phyloP scores from a whole-genome alignment of 2,329 filamentous ascomycete genomes.

The Trichophyton simii region DNA sequence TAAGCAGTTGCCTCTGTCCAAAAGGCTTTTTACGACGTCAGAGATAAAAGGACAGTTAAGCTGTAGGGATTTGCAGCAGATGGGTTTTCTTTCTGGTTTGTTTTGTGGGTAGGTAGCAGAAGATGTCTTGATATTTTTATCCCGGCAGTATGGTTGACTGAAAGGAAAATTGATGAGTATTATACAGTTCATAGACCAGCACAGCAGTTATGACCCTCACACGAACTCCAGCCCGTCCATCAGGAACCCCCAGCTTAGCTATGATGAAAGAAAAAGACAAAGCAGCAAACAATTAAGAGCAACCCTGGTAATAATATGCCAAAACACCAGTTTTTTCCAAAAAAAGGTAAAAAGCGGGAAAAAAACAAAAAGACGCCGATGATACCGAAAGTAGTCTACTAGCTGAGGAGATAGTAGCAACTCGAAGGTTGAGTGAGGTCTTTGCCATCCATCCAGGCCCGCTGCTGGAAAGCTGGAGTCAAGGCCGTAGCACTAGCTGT shows the following conservation, averaged over 20 bases:
- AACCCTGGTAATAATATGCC: background rate
- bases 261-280: background rate
- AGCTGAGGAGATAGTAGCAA: background rate
- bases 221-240: background rate
- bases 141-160: background rate
- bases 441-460: slow-evolving; percentile 20
- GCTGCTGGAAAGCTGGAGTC: slow-evolving; percentile 13
- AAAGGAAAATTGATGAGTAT: background rate
- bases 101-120: background rate
- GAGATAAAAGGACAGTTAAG: background rate
- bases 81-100: background rate
- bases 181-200: background rate
- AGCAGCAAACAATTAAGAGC: background rate
- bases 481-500: slow-evolving; percentile 12
- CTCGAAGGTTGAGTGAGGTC: slow-evolving; percentile 11
- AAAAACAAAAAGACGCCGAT: too few species aligned
- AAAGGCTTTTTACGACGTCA: slow-evolving; percentile 1
- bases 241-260: background rate
- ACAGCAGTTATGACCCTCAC: background rate
- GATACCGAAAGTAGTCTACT: background rate
- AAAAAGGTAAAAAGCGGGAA: background rate
- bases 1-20: background rate
- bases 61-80: background rate
- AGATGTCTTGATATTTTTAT: background rate
- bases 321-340: background rate